Percentiles rank a stretch among this genome's conserved stretches.
phyloP scores from a whole-genome alignment of 768 basidiomycete genomes.

The Boletus insuetus region DNA sequence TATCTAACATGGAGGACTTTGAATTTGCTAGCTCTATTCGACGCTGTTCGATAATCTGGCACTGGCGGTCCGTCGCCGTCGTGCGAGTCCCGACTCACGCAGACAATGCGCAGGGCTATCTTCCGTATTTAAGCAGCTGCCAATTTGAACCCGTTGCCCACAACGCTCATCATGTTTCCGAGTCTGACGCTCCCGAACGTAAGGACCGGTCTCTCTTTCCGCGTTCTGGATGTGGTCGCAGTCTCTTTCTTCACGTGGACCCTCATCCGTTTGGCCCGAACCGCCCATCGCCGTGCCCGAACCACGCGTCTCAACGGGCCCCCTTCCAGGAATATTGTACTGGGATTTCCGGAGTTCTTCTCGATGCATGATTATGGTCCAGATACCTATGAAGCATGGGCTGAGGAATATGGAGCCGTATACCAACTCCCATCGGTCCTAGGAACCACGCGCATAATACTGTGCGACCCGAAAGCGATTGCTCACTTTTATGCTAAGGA shows the following conservation, averaged over 20 bases:
- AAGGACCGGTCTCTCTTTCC: neutral
- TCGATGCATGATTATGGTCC: slow-evolving; percentile 26
- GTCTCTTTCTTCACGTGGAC: slow-evolving; percentile 16
- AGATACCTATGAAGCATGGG: slow-evolving; percentile 47
- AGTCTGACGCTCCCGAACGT: neutral
- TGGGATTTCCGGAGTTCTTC: slow-evolving; percentile 37
- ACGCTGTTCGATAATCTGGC: too few relatives aligned
- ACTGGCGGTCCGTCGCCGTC: too few relatives aligned
- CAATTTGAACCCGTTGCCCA: too few relatives aligned
- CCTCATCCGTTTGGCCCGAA: slow-evolving; percentile 10
- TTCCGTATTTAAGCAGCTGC: too few relatives aligned
- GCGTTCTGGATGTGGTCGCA: slow-evolving; percentile 8
- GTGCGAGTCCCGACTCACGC: too few relatives aligned
- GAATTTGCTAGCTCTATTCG: too few relatives aligned
- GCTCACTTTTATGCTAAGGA: slow-evolving; percentile 53
- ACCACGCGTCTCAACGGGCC: slow-evolving; percentile 45
- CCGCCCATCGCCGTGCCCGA: slow-evolving; percentile 6
- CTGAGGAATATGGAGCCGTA: slow-evolving; percentile 43
- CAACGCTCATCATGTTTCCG: neutral
- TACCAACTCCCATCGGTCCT: slow-evolving; percentile 41
- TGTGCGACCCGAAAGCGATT: slow-evolving; percentile 50
- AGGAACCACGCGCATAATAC: slow-evolving; percentile 36
- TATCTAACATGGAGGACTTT: too few relatives aligned
- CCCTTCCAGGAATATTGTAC: slow-evolving; percentile 38
- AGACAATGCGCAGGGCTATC: too few relatives aligned